These are phyloP conservation scores for Colletotrichum lupini DNA, from an alignment of 2,329 filamentous ascomycete species.

Conservation along the genomic window DNA sequence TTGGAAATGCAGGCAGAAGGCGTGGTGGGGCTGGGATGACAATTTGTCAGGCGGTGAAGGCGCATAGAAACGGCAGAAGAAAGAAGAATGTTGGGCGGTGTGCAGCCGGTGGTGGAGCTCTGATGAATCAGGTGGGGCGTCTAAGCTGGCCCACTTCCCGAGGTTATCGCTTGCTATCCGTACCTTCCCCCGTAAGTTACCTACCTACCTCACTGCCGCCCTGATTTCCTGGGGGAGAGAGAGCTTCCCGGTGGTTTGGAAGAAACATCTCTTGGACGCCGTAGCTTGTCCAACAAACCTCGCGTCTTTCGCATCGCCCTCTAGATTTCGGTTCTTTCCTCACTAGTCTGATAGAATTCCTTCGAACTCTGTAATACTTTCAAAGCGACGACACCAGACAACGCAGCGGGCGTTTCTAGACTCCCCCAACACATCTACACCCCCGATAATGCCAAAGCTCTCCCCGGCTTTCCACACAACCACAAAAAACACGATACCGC, in stretches of 20 bases:
- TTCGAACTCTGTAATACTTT: background rate
- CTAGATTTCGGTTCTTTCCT: background rate
- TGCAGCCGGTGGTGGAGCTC: background rate
- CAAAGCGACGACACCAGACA: background rate
- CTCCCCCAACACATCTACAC: background rate
- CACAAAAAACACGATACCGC: background rate
- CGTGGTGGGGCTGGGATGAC: slow-evolving; percentile 19
- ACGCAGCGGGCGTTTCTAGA: background rate
- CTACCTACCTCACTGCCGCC: background rate
- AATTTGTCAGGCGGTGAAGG: slow-evolving; percentile 34
- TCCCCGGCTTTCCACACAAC: background rate
- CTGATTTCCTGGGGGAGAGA: background rate
- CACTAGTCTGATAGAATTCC: background rate
- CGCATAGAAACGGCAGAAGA: slow-evolving; percentile 25
- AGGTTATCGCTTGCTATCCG: slow-evolving; percentile 15
- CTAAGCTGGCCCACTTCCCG: slow-evolving; percentile 30
- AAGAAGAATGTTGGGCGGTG: slow-evolving; percentile 1
- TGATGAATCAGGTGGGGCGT: background rate
- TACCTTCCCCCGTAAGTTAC: too few species aligned
- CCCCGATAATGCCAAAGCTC: slow-evolving; percentile 6
- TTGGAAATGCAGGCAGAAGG: slow-evolving; percentile 20
- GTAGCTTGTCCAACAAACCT: background rate
- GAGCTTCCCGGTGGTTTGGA: background rate
- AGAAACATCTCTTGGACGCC: slow-evolving; percentile 13
- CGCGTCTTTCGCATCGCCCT: slow-evolving; percentile 5